A percentile compares a stretch with the other conserved stretches of the same genome.
These are phyloP conservation scores for Comarum palustre DNA, from an alignment of 306 rosid genomes.

Conservation along the genomic window DNA sequence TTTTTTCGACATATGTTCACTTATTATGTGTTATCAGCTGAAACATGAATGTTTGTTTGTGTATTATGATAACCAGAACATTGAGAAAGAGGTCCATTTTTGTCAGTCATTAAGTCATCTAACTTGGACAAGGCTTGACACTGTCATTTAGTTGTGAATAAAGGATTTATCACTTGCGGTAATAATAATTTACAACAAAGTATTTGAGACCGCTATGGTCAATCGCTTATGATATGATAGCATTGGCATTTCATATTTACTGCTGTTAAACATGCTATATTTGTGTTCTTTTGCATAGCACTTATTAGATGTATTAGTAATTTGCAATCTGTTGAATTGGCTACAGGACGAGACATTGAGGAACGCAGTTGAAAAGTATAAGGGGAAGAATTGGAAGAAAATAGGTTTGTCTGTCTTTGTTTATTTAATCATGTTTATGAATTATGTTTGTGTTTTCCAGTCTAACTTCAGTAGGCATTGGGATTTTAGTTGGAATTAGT, in stretches of 20 bases:
- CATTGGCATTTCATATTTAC: not conserved
- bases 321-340: conserved; percentile 22
- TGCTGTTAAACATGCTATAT: not conserved
- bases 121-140: not conserved
- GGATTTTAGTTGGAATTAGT: conserved; percentile 16
- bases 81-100: conserved; percentile 21
- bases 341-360: conserved; percentile 93
- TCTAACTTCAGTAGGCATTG: not conserved
- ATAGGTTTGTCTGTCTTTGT: conserved; percentile 60
- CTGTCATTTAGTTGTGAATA: not conserved
- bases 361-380: conserved; percentile 77
- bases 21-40: not conserved
- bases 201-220: not conserved
- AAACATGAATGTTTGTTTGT: not conserved
- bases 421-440: conserved; percentile 1
- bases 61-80: conserved; percentile 25
- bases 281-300: not conserved
- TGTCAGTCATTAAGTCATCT: conserved; percentile 8
- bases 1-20: not conserved
- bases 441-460: not conserved
- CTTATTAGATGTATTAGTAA: not conserved
- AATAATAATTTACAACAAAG: not conserved
- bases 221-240: conserved; percentile 2
- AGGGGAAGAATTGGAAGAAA: conserved; percentile 96
- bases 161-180: not conserved